These are phyloP conservation scores for Leccinum olivaceopallidum DNA, from an alignment of 768 basidiomycete species.

Conservation along the genomic window DNA sequence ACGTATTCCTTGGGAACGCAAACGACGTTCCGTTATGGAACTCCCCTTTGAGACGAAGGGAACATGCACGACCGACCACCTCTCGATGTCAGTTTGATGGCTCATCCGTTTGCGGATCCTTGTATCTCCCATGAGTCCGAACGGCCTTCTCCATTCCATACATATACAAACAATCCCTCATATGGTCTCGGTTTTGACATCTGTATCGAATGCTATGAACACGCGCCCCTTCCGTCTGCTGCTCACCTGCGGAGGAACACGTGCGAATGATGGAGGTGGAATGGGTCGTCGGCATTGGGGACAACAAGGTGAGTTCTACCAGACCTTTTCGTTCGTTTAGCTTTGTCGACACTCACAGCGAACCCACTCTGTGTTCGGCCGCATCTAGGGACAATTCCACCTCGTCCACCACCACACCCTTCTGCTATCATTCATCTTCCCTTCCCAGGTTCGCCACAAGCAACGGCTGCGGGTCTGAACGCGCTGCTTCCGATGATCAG, in stretches of 20 bases:
- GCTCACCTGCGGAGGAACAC: constrained; percentile 75
- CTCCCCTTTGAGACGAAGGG: constrained; percentile 22
- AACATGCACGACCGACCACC: not conserved
- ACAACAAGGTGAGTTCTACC: constrained; percentile 13
- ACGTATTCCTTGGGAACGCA: constrained; percentile 81
- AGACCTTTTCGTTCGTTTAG: not conserved
- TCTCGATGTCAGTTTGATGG: not conserved
- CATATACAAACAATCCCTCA: constrained; percentile 41
- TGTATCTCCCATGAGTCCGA: constrained; percentile 14
- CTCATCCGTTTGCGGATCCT: constrained; percentile 18
- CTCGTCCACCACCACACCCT: constrained; percentile 70
- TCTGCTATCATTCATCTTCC: constrained; percentile 72
- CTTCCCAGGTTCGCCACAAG: constrained; percentile 69
- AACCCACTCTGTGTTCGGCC: not conserved
- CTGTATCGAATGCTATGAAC: constrained; percentile 86
- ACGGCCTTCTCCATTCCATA: constrained; percentile 36
- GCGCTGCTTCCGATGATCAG: constrained; percentile 61
- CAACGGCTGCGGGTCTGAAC: constrained; percentile 52
- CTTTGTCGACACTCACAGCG: constrained; percentile 9
- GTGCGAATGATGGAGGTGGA: constrained; percentile 60
- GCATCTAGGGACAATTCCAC: constrained; percentile 36
- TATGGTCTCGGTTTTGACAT: constrained; percentile 76
- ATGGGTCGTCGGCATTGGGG: constrained; percentile 49
- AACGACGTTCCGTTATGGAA: constrained; percentile 68
- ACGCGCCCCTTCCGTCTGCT: constrained; percentile 69